phyloP scores from a whole-genome alignment of 192 early-diverging fungal genomes.

The Entomortierella lignicola region DNA sequence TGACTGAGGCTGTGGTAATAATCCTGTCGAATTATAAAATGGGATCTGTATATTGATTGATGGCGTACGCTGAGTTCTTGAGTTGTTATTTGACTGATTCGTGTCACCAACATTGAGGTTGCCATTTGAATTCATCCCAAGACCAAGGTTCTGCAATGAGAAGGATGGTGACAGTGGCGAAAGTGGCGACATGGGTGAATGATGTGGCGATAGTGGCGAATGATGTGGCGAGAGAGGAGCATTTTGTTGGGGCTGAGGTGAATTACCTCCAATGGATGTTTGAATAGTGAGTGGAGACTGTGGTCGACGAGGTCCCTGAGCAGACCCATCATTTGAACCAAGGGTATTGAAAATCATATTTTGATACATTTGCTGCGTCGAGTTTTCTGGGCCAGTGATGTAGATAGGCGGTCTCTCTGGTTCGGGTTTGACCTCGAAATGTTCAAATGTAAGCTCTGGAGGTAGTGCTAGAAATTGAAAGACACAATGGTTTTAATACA shows the following conservation, averaged over 20 bases:
- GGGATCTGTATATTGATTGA: slow-evolving; percentile 54
- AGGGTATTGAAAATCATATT: slow-evolving; percentile 48
- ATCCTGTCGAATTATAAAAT: slow-evolving; percentile 32
- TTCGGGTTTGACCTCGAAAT: slow-evolving; percentile 57
- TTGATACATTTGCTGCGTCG: slow-evolving; percentile 44
- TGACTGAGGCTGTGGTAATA: slow-evolving; percentile 51
- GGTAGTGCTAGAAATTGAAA: slow-evolving; percentile 29
- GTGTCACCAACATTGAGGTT: slow-evolving; percentile 20
- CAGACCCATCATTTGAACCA: slow-evolving; percentile 16
- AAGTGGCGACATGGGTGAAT: slow-evolving; percentile 41
- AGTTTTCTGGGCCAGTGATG: slow-evolving; percentile 66
- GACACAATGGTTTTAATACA: neutral
- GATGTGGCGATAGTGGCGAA: slow-evolving; percentile 51
- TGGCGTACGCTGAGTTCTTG: slow-evolving; percentile 28
- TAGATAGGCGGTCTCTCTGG: slow-evolving; percentile 64
- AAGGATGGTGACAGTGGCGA: slow-evolving; percentile 38
- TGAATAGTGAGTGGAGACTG: slow-evolving; percentile 55
- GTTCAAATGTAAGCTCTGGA: slow-evolving; percentile 58
- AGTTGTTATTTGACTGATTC: slow-evolving; percentile 9
- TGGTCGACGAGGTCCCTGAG: slow-evolving; percentile 34
- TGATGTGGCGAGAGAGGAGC: slow-evolving; percentile 38
- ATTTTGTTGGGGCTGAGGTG: slow-evolving; percentile 40
- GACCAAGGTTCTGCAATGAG: slow-evolving; percentile 44
- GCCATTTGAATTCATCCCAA: slow-evolving; percentile 32
- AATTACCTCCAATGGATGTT: slow-evolving; percentile 36